Evolutionary conservation across 2,329 filamentous ascomycete genomes (phyloP), one percentile per base, ranked within the genome.

Genomic region (Alternaria arbusti): DNA sequence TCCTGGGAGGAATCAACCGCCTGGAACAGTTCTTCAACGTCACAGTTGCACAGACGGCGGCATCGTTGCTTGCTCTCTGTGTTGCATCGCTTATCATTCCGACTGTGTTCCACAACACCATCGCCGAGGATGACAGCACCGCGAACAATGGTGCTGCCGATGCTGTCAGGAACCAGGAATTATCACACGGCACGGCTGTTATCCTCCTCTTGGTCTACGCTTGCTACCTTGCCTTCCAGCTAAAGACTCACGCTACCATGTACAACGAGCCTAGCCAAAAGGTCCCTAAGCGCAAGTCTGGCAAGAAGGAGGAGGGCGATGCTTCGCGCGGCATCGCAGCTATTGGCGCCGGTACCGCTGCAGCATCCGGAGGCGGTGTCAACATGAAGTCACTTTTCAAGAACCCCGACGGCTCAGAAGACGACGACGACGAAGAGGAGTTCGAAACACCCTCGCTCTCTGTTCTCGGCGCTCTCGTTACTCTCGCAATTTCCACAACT

Each of bases 21-120:
- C 76, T 87, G 26, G 91, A 96, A 77, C 95, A 97, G 78, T 90
- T 88, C 79, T 98, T 97, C 86, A 97, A 97, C 83, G 89, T 91
- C 32, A 95, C 92, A 0, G 94, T 97, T 7, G 94, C 94, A 0
- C 94, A 97, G 79, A 97, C 94, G 0, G 92, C 94, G 4, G 90
- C 94, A 13, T 93, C 91, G 74, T 82, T 97, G 56, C 86, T 97
- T 20, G 90, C 92, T 12, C 84, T 97, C 20, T 90, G 91, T 13
- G 91, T 96, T 40, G 90, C 90, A 54, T 91, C 89, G 72, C 85
- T 97, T 70, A 95, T 97, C 69, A 93, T 97, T 25, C 95, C 95
- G 0, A 97, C 94, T 6, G 93, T 95, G 6, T 97, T 97, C 68
- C 76, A 78, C 67, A 74, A 73, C 57, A 79, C 75, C 65, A 71